Percentiles rank a stretch among this genome's conserved stretches.
Evolutionary conservation across 768 basidiomycete genomes (phyloP).

Genomic region (Suillus ampliporus): DNA sequence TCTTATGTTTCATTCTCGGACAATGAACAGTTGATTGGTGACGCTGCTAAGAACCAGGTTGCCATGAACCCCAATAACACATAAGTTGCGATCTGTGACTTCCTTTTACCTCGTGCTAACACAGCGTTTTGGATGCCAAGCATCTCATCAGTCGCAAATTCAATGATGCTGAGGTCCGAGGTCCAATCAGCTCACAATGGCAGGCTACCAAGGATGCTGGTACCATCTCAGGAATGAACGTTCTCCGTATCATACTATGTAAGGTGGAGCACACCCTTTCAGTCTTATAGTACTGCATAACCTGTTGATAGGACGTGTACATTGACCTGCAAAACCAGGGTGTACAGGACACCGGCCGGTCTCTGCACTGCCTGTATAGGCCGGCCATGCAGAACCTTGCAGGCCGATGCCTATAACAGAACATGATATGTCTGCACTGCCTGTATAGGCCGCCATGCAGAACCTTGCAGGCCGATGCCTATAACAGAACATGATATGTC

Average conservation of each 20-base stretch:
- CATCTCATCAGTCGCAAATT: slow-evolving; percentile 96
- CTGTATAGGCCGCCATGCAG: no score
- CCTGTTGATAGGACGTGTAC: no score
- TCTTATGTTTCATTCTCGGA: slow-evolving; percentile 97
- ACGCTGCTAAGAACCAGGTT: slow-evolving; percentile 98
- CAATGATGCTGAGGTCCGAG: slow-evolving; percentile 77
- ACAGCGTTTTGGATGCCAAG: slow-evolving; percentile 96
- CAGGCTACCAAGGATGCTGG: slow-evolving; percentile 99
- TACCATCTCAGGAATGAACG: slow-evolving; percentile 92
- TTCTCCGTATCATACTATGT: slow-evolving; percentile 99
- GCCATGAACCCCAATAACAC: slow-evolving; percentile 98
- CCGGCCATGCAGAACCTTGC: no score
- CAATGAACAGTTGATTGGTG: slow-evolving; percentile 96
- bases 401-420: no score
- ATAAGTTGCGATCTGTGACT: slow-evolving; percentile 38
- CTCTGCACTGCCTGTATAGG: no score
- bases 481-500: no score
- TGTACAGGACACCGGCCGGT: no score
- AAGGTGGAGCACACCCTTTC: no score
- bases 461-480: no score
- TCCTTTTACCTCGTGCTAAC: slow-evolving; percentile 13
- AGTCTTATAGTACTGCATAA: no score
- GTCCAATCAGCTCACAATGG: slow-evolving; percentile 91
- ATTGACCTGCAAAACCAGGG: no score
- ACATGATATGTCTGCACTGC: no score